These are phyloP conservation scores for Lolium multiflorum DNA, from an alignment of 176 grass and related monocot species.

Conservation along the genomic window DNA sequence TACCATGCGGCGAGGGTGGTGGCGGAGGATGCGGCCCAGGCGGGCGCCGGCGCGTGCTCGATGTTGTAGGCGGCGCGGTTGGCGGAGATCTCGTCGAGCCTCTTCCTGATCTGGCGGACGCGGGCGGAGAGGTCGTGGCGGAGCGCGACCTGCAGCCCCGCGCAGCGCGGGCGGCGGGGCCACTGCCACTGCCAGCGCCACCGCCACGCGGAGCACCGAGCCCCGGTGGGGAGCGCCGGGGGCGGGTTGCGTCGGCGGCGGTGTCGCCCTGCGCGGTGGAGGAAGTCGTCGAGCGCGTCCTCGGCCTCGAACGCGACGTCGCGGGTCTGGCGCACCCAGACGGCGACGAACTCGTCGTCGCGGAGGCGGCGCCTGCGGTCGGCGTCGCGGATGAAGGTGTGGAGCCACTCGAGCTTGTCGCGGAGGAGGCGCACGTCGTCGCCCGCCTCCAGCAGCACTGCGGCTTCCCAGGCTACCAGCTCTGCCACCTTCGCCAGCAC, in stretches of 20 bases:
- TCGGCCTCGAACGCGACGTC: constrained; percentile 69
- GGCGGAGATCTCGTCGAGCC: constrained; percentile 54
- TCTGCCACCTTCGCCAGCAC: constrained; percentile 59
- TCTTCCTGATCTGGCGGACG: constrained; percentile 50
- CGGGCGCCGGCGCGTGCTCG: constrained; percentile 43
- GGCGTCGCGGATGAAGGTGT: constrained; percentile 70
- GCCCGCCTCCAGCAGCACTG: constrained; percentile 50
- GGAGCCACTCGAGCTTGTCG: constrained; percentile 77
- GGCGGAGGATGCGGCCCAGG: constrained; percentile 41
- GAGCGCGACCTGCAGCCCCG: constrained; percentile 34
- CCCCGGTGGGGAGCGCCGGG: background rate
- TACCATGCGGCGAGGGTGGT: constrained; percentile 51
- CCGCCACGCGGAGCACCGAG: background rate
- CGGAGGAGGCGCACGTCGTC: constrained; percentile 60
- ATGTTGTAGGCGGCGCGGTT: constrained; percentile 46
- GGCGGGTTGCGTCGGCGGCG: background rate
- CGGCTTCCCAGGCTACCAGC: constrained; percentile 59
- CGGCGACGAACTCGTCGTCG: constrained; percentile 57
- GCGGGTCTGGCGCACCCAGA: constrained; percentile 71
- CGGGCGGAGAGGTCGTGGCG: constrained; percentile 47
- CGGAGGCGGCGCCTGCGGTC: constrained; percentile 56
- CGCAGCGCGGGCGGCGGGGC: constrained; percentile 26
- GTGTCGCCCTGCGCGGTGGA: constrained; percentile 39
- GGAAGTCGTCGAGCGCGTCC: constrained; percentile 75
- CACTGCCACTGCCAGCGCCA: background rate